Evolutionary conservation across 75 land plant species (phyloP), one percentile per base, ranked within the genome.

Genomic region (Pinus taeda): DNA sequence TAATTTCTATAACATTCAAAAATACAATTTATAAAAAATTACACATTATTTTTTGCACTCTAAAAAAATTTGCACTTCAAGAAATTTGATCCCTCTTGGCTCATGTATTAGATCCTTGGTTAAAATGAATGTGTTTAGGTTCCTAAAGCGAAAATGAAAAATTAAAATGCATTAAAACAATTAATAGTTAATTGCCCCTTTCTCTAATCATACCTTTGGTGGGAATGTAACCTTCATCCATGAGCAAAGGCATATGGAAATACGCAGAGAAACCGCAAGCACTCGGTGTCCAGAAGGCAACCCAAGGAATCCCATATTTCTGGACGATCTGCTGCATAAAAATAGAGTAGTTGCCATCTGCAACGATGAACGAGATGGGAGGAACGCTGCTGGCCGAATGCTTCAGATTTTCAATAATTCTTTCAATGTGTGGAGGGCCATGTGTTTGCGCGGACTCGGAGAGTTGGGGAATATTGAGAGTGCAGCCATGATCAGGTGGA

Each of bases 281-380:
- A 13, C 81, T 75, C 4, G 75, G 15, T 6, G 85, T 80, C 49
- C 67, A 53, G 57, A 83, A 73, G 26, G 53, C 73, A 9, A 73
- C 85, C n/a, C 78, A 39, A 14, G 83, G 88, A 4, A 86, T 18
- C 18, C 39, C 69, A 49, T 81, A 65, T 15, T 77, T 75, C 57
- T 70, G 60, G n/a, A 85, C 85, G 4, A 60, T 58, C 3, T 77
- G 14, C 39, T 77, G 73, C 1, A 76, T 71, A 4, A 76, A 82
- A 65, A 59, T 20, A 65, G 82, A 66, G 1, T 14, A 39, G 1
- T 8, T 42, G 5, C 57, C 61, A 58, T 86, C 88, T 1, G 79
- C 78, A 57, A 86, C 58, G 7, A 86, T 62, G 73, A 79, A 79
- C 0, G 75, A 77, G 17, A 79, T 60, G 0, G 79, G 76, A 5